Evolutionary conservation across 176 grass and related monocot genomes (phyloP), one percentile per base, ranked within the genome.

Genomic region (Oropetium thomaeum): DNA sequence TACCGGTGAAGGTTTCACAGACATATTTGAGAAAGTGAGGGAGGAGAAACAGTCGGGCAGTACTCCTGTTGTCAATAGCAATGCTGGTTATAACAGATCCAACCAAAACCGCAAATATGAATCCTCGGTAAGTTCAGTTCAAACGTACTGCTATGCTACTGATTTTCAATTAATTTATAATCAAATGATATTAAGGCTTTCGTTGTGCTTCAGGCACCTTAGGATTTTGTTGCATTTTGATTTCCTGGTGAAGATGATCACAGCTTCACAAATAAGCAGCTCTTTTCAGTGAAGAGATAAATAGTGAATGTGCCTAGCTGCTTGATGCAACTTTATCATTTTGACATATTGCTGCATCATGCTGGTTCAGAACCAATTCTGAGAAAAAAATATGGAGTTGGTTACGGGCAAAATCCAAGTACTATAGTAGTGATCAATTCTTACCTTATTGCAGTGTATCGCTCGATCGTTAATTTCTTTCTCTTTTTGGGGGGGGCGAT

Each of bases 1-100:
- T 8, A 82, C 90, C 26, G 90, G 82, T 70, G 93, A 97, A 49
- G 85, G 88, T 53, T 97, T 89, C 90, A 93, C 90, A 3, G 85
- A 72, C 74, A 93, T 93, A 84, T 97, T 97, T 74, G 60, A 97
- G 27, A 81, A 88, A 58, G 90, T 97, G 54, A 93, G 90, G 47
- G 70, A 83, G 70, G 90, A 97, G 65, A 97, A 93, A 28, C 93
- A 87, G 65, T 81, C 76, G 0, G 70, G 73, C 9, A 85, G 72
- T 25, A 32, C 62, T 80, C 82, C 75, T 44, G 60, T 29, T 38
- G 32, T 67, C n/a, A 67, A 70, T 25, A 73, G 85, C 13, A 44
- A 78, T 5, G 41, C 69, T 41, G 57, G 48, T 65, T 86, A 89
- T 89, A 41, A 71, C 59, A 82, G 70, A 52, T 76, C 62, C 63